phyloP scores from a whole-genome alignment of 208 protist species.

The Trichomonas tenax region DNA sequence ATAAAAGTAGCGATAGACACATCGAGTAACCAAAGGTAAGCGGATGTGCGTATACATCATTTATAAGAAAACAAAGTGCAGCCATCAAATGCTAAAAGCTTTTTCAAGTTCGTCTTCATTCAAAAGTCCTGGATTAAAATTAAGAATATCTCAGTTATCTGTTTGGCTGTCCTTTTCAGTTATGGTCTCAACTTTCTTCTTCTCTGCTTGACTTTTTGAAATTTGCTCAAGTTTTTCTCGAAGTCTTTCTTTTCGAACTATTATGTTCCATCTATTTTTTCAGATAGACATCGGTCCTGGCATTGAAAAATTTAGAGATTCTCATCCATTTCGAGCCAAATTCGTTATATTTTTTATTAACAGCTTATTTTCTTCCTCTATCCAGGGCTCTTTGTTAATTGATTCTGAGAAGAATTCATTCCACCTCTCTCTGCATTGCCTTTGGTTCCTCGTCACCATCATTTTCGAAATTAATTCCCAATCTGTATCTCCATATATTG shows the following conservation, averaged over 20 bases:
- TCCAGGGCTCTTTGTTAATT: background rate
- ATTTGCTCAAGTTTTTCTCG: background rate
- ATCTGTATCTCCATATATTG: background rate
- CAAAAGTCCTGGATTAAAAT: too few species aligned
- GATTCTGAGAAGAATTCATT: background rate
- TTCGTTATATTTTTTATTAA: background rate
- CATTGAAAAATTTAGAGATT: background rate
- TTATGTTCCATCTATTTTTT: background rate
- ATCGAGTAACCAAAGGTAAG: too few species aligned
- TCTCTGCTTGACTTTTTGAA: background rate
- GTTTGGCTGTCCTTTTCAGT: too few species aligned
- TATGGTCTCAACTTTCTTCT: background rate
- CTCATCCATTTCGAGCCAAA: background rate
- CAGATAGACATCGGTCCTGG: background rate
- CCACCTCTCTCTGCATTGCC: background rate
- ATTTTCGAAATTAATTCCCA: background rate
- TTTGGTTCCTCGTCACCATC: background rate
- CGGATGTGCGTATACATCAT: too few species aligned
- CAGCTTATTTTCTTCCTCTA: background rate
- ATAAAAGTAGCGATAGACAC: too few species aligned
- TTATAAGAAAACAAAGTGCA: too few species aligned
- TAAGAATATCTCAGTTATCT: too few species aligned
- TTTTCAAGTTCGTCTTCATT: too few species aligned
- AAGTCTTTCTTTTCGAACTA: background rate
- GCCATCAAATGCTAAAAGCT: too few species aligned